Percentiles rank a stretch among this genome's conserved stretches.
phyloP scores from a whole-genome alignment of 2,329 filamentous ascomycete genomes.

The Fragosphaeria purpurea region DNA sequence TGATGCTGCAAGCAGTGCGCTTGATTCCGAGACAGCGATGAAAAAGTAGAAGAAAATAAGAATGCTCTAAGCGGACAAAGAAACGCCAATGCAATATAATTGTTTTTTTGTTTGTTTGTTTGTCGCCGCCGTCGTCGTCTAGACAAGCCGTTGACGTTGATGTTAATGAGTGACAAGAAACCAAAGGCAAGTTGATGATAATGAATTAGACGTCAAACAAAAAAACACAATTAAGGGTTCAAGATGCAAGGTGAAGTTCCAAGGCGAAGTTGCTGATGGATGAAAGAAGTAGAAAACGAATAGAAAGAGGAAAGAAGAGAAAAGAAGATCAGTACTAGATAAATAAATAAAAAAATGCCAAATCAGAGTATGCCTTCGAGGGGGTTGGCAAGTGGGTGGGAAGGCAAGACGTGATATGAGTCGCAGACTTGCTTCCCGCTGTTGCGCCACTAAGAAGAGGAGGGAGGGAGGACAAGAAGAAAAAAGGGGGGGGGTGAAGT shows the following conservation, averaged over 20 bases:
- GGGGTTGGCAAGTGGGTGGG: neutral
- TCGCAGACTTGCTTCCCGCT: neutral
- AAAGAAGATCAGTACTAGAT: neutral
- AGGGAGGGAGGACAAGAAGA: too few relatives aligned
- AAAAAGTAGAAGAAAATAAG: too few relatives aligned
- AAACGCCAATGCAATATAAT: too few relatives aligned
- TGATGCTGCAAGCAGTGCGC: too few relatives aligned
- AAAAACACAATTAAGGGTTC: neutral
- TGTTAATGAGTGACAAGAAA: neutral
- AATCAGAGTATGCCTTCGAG: too few relatives aligned
- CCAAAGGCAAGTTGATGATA: neutral
- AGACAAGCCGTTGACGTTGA: neutral
- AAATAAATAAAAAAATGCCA: neutral
- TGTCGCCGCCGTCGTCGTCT: neutral
- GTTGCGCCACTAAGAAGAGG: slow-evolving; percentile 2
- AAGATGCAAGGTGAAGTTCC: neutral
- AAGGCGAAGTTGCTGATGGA: neutral
- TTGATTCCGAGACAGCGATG: too few relatives aligned
- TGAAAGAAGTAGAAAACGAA: neutral
- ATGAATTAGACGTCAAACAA: neutral
- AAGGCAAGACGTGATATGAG: slow-evolving; percentile 6
- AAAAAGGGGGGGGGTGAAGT: too few relatives aligned
- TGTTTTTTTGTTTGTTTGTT: too few relatives aligned
- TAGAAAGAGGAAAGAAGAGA: neutral
- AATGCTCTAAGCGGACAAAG: too few relatives aligned